Percentiles rank a stretch among this genome's conserved stretches.
Conservation (phyloP, 1,284 basidiomycete species). For the Sporisorium exsertum region DNA sequence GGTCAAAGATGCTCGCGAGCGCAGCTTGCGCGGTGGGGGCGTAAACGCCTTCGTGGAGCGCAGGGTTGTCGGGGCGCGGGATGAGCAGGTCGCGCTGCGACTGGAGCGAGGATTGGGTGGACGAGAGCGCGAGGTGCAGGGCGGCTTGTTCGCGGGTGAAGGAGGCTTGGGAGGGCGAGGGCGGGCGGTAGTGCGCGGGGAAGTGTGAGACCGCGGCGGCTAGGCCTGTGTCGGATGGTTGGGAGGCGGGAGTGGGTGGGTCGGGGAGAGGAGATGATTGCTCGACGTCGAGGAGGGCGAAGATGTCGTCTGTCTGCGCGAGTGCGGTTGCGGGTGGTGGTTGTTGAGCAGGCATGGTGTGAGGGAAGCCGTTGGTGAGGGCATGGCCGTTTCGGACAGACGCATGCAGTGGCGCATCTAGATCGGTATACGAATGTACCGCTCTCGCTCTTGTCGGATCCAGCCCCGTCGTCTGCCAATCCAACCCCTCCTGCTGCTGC, state of each 20-base stretch:
- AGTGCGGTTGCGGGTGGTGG: constrained; percentile 12
- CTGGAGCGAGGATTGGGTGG: constrained; percentile 28
- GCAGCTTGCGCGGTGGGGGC: constrained; percentile 32
- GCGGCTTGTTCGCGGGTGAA: constrained; percentile 39
- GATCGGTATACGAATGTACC: constrained; percentile 15
- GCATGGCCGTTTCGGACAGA: constrained; percentile 19
- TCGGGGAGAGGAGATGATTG: not conserved
- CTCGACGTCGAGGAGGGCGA: constrained; percentile 36
- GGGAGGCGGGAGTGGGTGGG: not conserved
- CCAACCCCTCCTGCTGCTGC: not conserved
- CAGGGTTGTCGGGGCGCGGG: constrained; percentile 36
- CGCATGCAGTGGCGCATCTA: constrained; percentile 21
- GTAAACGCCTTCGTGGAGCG: constrained; percentile 33
- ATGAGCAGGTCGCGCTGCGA: constrained; percentile 17
- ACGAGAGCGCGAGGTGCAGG: constrained; percentile 31
- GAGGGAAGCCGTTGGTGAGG: not conserved
- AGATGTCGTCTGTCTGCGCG: constrained; percentile 29
- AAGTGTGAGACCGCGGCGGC: constrained; percentile 8
- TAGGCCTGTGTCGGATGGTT: not conserved
- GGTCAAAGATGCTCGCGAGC: constrained; percentile 14
- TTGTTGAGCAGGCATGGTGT: not conserved
- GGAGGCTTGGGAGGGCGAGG: constrained; percentile 27
- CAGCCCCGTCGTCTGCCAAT: constrained; percentile 22
- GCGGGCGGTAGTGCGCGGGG: constrained; percentile 23
- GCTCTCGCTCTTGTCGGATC: constrained; percentile 5